phyloP scores from a whole-genome alignment of 495 filamentous ascomycete genomes.

The Daldinia bambusicola region DNA sequence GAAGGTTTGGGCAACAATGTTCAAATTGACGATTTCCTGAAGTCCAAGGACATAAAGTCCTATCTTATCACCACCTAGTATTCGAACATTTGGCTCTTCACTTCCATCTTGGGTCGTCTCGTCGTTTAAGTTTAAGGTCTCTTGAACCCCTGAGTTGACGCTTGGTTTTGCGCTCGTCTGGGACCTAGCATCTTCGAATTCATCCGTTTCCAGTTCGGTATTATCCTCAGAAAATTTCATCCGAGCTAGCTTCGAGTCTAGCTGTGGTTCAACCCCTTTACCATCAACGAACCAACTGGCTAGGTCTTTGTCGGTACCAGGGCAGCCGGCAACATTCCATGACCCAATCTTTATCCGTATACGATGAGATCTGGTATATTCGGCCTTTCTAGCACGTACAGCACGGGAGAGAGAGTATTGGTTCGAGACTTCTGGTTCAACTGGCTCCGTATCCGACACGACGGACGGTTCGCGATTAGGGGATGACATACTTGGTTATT shows the following conservation, averaged over 20 bases:
- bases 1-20: conserved; percentile 66
- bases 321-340: conserved; percentile 92
- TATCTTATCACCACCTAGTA: conserved; percentile 68
- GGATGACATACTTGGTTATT: conserved; percentile 41
- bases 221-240: conserved; percentile 54
- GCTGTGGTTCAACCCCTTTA: conserved; percentile 60
- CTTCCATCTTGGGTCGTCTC: conserved; percentile 45
- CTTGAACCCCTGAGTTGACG: conserved; percentile 56
- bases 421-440: conserved; percentile 51
- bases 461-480: conserved; percentile 45
- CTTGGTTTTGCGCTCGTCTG: conserved; percentile 45
- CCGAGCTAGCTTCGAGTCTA: conserved; percentile 68
- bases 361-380: conserved; percentile 76
- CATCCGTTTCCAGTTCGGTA: conserved; percentile 28
- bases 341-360: conserved; percentile 87
- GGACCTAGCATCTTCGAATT: conserved; percentile 23
- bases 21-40: conserved; percentile 92
- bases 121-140: conserved; percentile 40
- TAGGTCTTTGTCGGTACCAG: conserved; percentile 85
- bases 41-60: conserved; percentile 90
- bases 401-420: conserved; percentile 60
- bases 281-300: conserved; percentile 85
- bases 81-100: conserved; percentile 48
- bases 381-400: conserved; percentile 75
- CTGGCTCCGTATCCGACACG: conserved; percentile 49